phyloP scores from a whole-genome alignment of 768 basidiomycete genomes.

The Pholiota microspora region DNA sequence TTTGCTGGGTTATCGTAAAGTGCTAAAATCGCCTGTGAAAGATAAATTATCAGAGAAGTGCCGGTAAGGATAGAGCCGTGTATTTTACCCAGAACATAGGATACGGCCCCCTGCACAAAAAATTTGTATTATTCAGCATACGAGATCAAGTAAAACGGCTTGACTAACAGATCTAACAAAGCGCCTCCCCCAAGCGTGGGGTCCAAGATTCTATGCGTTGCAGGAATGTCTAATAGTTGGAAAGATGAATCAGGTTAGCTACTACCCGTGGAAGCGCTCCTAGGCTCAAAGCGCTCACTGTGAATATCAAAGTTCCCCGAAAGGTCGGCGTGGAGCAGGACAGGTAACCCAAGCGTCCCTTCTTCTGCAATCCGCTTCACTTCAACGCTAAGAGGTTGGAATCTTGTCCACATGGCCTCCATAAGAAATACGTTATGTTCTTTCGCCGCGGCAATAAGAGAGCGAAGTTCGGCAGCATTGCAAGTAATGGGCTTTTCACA shows the following conservation, averaged over 20 bases:
- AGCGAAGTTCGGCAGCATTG: conserved; percentile 73
- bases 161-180: conserved; percentile 74
- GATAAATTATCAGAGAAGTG: not conserved
- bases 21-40: conserved; percentile 62
- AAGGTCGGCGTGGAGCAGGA: conserved; percentile 72
- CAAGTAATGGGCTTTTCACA: conserved; percentile 88
- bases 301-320: conserved; percentile 67
- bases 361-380: conserved; percentile 62
- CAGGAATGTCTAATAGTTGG: conserved; percentile 51
- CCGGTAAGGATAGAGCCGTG: not conserved
- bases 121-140: not conserved
- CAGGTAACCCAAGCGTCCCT: conserved; percentile 63
- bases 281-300: conserved; percentile 39
- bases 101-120: conserved; percentile 68
- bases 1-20: conserved; percentile 83
- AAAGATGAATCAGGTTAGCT: not conserved
- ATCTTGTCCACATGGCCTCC: conserved; percentile 90
- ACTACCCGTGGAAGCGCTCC: not conserved
- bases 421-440: conserved; percentile 83
- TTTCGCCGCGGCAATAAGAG: conserved; percentile 71
- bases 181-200: conserved; percentile 81
- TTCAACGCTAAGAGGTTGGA: conserved; percentile 67
- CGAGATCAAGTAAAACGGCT: not conserved
- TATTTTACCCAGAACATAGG: conserved; percentile 71
- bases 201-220: conserved; percentile 74